Conservation (phyloP, 495 filamentous ascomycete species). For the Tuber brumale region DNA sequence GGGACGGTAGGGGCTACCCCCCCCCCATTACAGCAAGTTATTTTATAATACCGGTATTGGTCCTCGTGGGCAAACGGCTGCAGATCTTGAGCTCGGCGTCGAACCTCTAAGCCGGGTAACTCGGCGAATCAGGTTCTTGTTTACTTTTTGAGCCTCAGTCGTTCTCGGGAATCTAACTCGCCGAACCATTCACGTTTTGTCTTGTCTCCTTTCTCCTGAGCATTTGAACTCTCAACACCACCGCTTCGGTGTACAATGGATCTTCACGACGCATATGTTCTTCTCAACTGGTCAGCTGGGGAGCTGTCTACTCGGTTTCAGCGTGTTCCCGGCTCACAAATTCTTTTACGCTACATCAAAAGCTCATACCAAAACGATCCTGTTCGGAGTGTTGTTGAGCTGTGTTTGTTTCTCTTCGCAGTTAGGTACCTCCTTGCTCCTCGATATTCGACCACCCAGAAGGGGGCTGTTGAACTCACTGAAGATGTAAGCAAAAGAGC, state of each 20-base stretch:
- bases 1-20: too few species aligned
- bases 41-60: too few species aligned
- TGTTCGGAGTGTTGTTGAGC: constrained; percentile 82
- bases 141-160: not conserved
- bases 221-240: not conserved
- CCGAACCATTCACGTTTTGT: not conserved
- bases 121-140: not conserved
- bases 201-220: not conserved
- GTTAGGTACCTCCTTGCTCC: constrained; percentile 87
- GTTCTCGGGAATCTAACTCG: not conserved
- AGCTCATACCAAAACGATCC: constrained; percentile 98
- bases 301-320: constrained; percentile 69
- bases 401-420: constrained; percentile 92
- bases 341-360: constrained; percentile 88
- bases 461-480: constrained; percentile 76
- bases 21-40: too few species aligned
- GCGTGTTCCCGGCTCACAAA: constrained; percentile 84
- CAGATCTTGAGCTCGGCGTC: not conserved
- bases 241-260: constrained; percentile 53
- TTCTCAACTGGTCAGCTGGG: constrained; percentile 59
- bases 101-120: not conserved
- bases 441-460: constrained; percentile 78
- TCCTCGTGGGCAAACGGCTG: too few species aligned
- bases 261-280: constrained; percentile 67
- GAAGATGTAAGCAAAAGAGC: constrained; percentile 58